These are phyloP conservation scores for Helianthus tuberosus DNA, from an alignment of 129 eudicot species.

Conservation along the genomic window DNA sequence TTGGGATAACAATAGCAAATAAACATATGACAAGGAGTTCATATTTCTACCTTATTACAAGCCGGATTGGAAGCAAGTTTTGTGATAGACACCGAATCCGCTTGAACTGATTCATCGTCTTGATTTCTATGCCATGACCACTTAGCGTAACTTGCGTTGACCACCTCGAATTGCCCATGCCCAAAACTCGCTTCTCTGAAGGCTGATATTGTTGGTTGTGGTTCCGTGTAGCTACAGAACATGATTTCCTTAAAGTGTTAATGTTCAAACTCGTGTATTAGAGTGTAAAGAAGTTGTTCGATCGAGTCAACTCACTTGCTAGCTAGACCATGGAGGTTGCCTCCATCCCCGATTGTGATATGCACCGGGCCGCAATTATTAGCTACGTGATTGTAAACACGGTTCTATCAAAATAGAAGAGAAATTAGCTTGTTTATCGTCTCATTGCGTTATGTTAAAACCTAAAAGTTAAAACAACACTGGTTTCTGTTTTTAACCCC, in stretches of 20 bases:
- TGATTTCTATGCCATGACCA: conserved; percentile 82
- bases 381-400: conserved; percentile 52
- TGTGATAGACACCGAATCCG: conserved; percentile 48
- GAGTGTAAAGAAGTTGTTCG: not conserved
- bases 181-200: conserved; percentile 56
- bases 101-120: conserved; percentile 43
- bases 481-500: not conserved
- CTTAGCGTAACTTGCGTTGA: conserved; percentile 56
- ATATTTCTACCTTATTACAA: conserved; percentile 32
- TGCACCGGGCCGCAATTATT: conserved; percentile 60
- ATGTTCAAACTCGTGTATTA: not conserved
- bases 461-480: too few relatives aligned
- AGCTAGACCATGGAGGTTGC: conserved; percentile 68
- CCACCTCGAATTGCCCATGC: conserved; percentile 54
- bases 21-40: conserved; percentile 7
- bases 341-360: conserved; percentile 82
- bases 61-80: conserved; percentile 39
- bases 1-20: not conserved
- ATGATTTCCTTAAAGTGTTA: not conserved
- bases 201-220: conserved; percentile 50
- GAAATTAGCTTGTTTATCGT: not conserved
- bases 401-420: conserved; percentile 32
- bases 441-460: not conserved
- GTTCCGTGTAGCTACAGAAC: conserved; percentile 49
- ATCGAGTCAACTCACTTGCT: conserved; percentile 43